Base-by-base conservation (phyloP, 306 rosid species). In the Astragalus glycyphyllos region DNA sequence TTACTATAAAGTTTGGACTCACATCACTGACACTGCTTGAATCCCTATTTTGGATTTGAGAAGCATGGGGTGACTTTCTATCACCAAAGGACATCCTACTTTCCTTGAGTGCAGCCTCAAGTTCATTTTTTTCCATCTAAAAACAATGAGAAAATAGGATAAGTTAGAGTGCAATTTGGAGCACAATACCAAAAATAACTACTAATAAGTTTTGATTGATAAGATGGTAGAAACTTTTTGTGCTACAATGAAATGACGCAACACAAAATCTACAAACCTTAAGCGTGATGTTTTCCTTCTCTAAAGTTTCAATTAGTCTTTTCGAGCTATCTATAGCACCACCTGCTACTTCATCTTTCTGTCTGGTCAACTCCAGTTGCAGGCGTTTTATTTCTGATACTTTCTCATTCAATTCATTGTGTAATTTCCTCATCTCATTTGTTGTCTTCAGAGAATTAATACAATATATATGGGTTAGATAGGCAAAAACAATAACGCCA, bases 121-220 rank as follows among this genome's bases (percentile, higher is more conserved):
- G 86, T 72, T 94, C 92, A 77, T 79, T 79, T 74, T 87, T 89
- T 75, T 84, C 97, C 81, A 79, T 74, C 99, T 89, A 51, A 81
- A 46, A 74, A 76, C 46, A 41, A 49, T 45, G 63, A 40, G 35
- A 37, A 75, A 41, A 82, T 15, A 34, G 35, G 51, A 41, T 71
- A 53, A 12, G 69, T 78, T 31, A 48, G 62, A 79, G 76, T 61
- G 37, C 76, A 72, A 23, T 66, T 32, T 11, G 40, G 54, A 53
- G 41, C 46, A 56, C 37, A 63, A 65, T 35, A 46, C 31, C 4
- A 62, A 5, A 47, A 75, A 48, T 20, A 14, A 69, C 55, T 20
- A 69, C 26, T 7, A 53, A 11, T 35, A 69, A 12, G 40, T 47
- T 45, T 69, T 48, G 45, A 65, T 68, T n/a, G 26, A 48, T 54